Evolutionary conservation across 768 basidiomycete species (phyloP), one percentile per base, ranked within the genome.

Genomic region (Kwoniella dendrophila): DNA sequence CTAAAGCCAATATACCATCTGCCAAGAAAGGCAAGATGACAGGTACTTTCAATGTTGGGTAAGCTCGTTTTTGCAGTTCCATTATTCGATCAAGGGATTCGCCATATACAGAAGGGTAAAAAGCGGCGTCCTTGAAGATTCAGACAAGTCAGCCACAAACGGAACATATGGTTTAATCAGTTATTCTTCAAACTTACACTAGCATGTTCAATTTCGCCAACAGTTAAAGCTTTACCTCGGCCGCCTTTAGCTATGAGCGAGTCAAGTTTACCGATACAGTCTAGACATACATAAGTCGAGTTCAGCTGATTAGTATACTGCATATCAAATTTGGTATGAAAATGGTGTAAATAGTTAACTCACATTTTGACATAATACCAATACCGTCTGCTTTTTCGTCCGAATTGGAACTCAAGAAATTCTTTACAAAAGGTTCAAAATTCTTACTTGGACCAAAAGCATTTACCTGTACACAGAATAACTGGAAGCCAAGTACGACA

Each of bases 401-500:
- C 6, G 84, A 86, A 56, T 87, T 86, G 49, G 86, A 85, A 63
- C 87, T 84, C 44, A 95, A 85, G 80, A 92, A 95, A n/a, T 84
- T 82, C 29, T 84, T 85, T 10, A 95, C 83, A 77, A 91, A 91
- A 0, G 86, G 83, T 74, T 93, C 92, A 70, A 95, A 93, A 76
- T 92, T 88, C 80, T 92, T 92, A 10, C 91, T 93, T 1, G 94
- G 93, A 4, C 90, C 90, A 77, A 97, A 97, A 2, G 91, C 89
- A 56, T 90, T 85, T n/a, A 93, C 82, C 27, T 93, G 82, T 2
- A 97, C 92, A 74, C 91, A 95, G 44, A 95, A 81, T 49, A 96
- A 81, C 73, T 96, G 94, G 89, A 92, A 96, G 26, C 93, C 94
- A 73, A 88, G 88, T 81, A 96, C 92, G 32, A 86, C 76, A 72